Conservation (phyloP, 164 flowering plant genomes). For the Piper longum region DNA sequence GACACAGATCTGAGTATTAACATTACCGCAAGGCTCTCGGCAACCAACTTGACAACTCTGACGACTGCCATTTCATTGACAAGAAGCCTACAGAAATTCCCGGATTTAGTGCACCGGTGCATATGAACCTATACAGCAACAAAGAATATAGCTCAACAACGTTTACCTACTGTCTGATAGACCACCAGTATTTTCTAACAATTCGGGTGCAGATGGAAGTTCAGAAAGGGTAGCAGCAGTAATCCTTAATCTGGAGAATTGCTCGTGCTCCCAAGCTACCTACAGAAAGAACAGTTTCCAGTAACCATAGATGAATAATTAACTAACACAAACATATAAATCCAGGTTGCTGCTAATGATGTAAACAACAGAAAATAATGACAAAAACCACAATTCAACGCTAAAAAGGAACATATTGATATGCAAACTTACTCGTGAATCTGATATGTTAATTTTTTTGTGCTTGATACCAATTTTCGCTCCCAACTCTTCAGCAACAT, state of each 20-base stretch:
- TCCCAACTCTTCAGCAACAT: conserved; percentile 65
- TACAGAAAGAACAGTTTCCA: conserved; percentile 25
- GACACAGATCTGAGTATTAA: background rate
- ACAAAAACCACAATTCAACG: background rate
- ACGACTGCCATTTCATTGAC: conserved; percentile 48
- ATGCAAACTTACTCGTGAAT: conserved; percentile 69
- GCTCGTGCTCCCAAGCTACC: conserved; percentile 99
- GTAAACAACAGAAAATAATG: no score
- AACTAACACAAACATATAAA: background rate
- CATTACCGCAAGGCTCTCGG: conserved; percentile 92
- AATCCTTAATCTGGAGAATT: conserved; percentile 80
- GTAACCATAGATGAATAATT: background rate
- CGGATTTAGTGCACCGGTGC: conserved; percentile 1
- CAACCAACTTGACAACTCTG: conserved; percentile 68
- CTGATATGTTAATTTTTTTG: conserved; percentile 93
- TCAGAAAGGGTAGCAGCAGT: conserved; percentile 90
- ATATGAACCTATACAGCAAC: no score
- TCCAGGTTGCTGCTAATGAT: no score
- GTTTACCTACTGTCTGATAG: conserved; percentile 63
- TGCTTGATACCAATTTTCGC: conserved; percentile 74
- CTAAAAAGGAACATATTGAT: background rate
- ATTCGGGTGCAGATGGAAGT: conserved; percentile 66
- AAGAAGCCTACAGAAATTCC: conserved; percentile 32
- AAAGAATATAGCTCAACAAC: conserved; percentile 4
- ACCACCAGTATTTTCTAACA: conserved; percentile 71